A percentile compares a stretch with the other conserved stretches of the same genome.
These are phyloP conservation scores for Carallia pectinifolia DNA, from an alignment of 345 rosid species.

Conservation along the genomic window DNA sequence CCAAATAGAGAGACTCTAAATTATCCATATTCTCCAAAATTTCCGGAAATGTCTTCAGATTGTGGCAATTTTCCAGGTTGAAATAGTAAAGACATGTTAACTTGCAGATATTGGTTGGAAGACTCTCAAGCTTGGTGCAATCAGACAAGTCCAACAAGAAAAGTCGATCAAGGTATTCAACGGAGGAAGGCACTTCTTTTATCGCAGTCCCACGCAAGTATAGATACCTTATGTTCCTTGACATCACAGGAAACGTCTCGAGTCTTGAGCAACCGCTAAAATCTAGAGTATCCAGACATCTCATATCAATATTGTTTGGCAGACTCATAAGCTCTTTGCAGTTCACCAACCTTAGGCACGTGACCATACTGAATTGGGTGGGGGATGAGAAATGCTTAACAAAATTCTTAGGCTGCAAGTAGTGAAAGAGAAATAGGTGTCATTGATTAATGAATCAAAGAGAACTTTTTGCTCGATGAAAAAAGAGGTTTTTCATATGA, in stretches of 20 bases:
- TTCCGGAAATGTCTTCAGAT: conserved; percentile 1
- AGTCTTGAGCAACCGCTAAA: conserved; percentile 1
- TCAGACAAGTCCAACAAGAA: not conserved
- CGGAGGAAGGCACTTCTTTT: not conserved
- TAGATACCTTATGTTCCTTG: not conserved
- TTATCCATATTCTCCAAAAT: not conserved
- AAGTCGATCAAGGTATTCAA: not conserved
- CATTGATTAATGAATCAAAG: not conserved
- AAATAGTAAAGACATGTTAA: not conserved
- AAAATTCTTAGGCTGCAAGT: not conserved
- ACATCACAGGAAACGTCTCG: not conserved
- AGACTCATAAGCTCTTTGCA: conserved; percentile 5
- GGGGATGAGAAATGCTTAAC: not conserved
- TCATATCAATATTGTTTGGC: not conserved
- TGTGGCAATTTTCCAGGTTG: not conserved
- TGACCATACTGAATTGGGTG: not conserved
- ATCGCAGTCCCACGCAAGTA: not conserved
- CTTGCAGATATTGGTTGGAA: conserved; percentile 2
- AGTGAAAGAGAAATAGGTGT: not conserved
- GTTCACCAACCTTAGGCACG: not conserved
- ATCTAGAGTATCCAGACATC: conserved; percentile 3
- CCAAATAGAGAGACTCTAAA: not conserved
- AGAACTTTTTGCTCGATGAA: too few species aligned
- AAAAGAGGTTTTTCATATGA: too few species aligned
- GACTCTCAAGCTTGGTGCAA: not conserved